Evolutionary conservation across 2,329 filamentous ascomycete genomes (phyloP).

Genomic region (Colletotrichum eleusines): DNA sequence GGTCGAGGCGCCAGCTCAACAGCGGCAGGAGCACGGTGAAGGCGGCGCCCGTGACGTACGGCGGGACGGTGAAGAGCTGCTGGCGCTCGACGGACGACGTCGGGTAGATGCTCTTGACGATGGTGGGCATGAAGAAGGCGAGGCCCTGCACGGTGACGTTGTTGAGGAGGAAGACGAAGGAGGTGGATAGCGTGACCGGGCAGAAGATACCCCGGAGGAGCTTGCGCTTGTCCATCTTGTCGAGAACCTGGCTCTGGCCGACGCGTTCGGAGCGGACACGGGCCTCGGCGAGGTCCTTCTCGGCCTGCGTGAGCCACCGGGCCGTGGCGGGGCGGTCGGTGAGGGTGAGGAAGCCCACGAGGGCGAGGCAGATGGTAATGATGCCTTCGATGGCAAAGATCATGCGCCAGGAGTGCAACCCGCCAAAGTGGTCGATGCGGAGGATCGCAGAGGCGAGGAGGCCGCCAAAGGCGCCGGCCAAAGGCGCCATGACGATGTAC

Average conservation of each 20-base stretch:
- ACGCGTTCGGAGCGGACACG: constrained; percentile 71
- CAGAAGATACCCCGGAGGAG: constrained; percentile 69
- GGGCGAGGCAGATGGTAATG: constrained; percentile 62
- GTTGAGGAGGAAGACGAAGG: constrained; percentile 71
- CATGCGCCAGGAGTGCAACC: constrained; percentile 73
- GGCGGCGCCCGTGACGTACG: constrained; percentile 72
- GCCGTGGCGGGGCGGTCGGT: constrained; percentile 76
- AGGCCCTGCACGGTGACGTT: constrained; percentile 77
- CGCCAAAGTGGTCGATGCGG: constrained; percentile 67
- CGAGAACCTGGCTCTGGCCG: constrained; percentile 69
- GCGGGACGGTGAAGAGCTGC: constrained; percentile 74
- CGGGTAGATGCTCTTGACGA: constrained; percentile 74
- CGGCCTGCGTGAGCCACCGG: constrained; percentile 71
- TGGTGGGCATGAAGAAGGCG: constrained; percentile 75
- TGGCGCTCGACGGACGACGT: constrained; percentile 66
- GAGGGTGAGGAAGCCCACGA: constrained; percentile 71
- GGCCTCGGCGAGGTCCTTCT: constrained; percentile 72
- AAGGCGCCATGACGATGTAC: constrained; percentile 74
- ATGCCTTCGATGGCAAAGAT: constrained; percentile 80
- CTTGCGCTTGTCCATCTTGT: constrained; percentile 70
- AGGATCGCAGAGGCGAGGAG: constrained; percentile 73
- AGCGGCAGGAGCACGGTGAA: constrained; percentile 69
- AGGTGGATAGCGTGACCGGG: constrained; percentile 66
- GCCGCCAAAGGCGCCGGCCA: constrained; percentile 77
- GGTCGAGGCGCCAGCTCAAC: constrained; percentile 67